Conservation (phyloP, 768 basidiomycete genomes). For the Mycena galericulata region DNA sequence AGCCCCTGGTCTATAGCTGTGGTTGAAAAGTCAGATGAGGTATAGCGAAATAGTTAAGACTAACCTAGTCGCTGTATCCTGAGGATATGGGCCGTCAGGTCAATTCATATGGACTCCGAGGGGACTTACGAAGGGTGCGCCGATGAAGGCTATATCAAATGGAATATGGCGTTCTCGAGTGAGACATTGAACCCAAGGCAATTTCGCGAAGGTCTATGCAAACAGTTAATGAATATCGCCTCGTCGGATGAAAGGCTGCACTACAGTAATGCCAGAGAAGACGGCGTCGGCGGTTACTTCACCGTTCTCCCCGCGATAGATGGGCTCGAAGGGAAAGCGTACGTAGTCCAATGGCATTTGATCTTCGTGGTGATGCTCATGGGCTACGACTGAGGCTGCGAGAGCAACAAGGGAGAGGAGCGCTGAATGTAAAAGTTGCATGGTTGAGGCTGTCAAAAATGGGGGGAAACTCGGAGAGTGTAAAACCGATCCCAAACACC, state of each 20-base stretch:
- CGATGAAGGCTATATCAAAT: constrained; percentile 88
- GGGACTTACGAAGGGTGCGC: constrained; percentile 75
- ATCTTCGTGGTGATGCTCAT: constrained; percentile 56
- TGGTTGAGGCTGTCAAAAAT: constrained; percentile 36
- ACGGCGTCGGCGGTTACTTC: constrained; percentile 83
- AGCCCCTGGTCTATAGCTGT: constrained; percentile 83
- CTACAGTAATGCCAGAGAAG: constrained; percentile 78
- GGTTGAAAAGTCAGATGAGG: not conserved
- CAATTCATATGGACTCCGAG: constrained; percentile 49
- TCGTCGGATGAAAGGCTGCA: no score
- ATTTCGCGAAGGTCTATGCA: constrained; percentile 88
- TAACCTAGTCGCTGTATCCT: constrained; percentile 35
- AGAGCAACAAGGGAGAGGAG: constrained; percentile 41
- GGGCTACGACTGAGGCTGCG: constrained; percentile 42
- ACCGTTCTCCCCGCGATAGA: constrained; percentile 64
- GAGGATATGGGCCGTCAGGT: not conserved
- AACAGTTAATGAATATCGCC: no score
- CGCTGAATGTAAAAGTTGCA: constrained; percentile 33
- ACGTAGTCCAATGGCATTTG: constrained; percentile 78
- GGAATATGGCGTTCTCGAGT: constrained; percentile 65
- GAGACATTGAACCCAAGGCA: constrained; percentile 88
- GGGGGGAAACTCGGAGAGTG: constrained; percentile 1
- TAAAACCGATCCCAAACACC: no score
- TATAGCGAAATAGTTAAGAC: not conserved
- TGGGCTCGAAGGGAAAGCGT: constrained; percentile 72